These are phyloP conservation scores for Linnemannia zychae DNA, from an alignment of 192 early-diverging fungal genomes.

Conservation along the genomic window DNA sequence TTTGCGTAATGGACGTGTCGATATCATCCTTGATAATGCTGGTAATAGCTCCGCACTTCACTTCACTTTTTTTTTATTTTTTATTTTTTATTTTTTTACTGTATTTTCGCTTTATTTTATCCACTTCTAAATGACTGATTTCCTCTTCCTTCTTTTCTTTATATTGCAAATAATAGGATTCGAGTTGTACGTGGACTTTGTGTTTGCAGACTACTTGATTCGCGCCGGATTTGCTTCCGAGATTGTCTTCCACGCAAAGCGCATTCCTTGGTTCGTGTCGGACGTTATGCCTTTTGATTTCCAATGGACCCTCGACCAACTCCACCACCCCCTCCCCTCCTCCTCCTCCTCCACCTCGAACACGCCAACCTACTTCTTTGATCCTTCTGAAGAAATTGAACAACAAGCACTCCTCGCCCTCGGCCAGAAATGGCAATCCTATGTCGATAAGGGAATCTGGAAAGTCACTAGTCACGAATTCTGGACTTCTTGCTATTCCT, in stretches of 20 bases:
- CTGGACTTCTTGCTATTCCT: slow-evolving; percentile 90
- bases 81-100: background rate
- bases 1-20: slow-evolving; percentile 73
- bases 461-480: slow-evolving; percentile 79
- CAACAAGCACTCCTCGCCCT: slow-evolving; percentile 64
- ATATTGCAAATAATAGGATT: slow-evolving; percentile 69
- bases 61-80: slow-evolving; percentile 1
- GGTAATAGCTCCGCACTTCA: slow-evolving; percentile 58
- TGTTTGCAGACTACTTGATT: slow-evolving; percentile 89
- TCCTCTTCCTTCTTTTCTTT: background rate
- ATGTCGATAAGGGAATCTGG: slow-evolving; percentile 76
- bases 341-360: slow-evolving; percentile 22
- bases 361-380: slow-evolving; percentile 39
- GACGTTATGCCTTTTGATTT: slow-evolving; percentile 92
- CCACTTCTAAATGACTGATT: background rate
- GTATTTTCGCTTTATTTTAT: background rate
- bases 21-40: slow-evolving; percentile 92
- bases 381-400: slow-evolving; percentile 40
- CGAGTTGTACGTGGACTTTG: slow-evolving; percentile 90
- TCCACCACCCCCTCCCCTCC: slow-evolving; percentile 15
- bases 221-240: slow-evolving; percentile 71
- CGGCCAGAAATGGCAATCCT: slow-evolving; percentile 74
- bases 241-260: slow-evolving; percentile 89
- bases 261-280: slow-evolving; percentile 96
- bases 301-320: slow-evolving; percentile 71